Base-by-base conservation (phyloP, 106 monocot genomes). In the Triglochin maritima region DNA sequence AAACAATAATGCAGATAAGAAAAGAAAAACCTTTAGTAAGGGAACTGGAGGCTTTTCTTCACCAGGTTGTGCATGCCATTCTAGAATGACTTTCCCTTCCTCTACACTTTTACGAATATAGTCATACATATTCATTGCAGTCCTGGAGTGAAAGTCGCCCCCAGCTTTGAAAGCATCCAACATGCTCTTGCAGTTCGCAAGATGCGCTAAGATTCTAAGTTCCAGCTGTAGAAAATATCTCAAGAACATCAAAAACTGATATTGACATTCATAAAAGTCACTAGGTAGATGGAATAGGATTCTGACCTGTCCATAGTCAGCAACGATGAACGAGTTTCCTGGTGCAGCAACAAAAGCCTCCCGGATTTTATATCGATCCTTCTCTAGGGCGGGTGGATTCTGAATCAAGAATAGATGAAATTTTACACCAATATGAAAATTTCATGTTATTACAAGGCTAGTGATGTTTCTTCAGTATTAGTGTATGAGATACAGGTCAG, bases 321-420 rank as follows among this genome's bases (percentile, higher is more conserved):
- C 98, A 78, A 98, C 98, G 54, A 98, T 83, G 53, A 98, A 88
- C 53, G 86, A 84, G 57, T 98, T 86, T 64, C 92, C 98, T 51
- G 83, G 86, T 67, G 71, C 78, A 51, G 98, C 98, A 84, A 92
- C 67, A 82, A 98, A 98, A 62, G 98, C 98, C 78, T 92, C 79
- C 43, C 98, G 84, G 55, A 99, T 99, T 84, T 89, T 99, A 70
- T 99, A 99, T 0, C 98, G 78, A 49, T 99, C 98, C 78, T 99
- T 99, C 72, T 99, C 98, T 13, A 99, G 64, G 64, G 98, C 98
- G 76, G 92, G 98, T 86, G 92, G 98, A 72, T 92, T 99, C 92
- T 91, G 70, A 43, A 68, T 52, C 3, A 59, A 10, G 47, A 43
- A 13, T 29, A 59, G 17, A 46, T 5, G 58, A 47, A 48, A 45